Evolutionary conservation across 352 stramenopile species (phyloP), one percentile per base, ranked within the genome.

Genomic region (Thraustochytrium sp.): DNA sequence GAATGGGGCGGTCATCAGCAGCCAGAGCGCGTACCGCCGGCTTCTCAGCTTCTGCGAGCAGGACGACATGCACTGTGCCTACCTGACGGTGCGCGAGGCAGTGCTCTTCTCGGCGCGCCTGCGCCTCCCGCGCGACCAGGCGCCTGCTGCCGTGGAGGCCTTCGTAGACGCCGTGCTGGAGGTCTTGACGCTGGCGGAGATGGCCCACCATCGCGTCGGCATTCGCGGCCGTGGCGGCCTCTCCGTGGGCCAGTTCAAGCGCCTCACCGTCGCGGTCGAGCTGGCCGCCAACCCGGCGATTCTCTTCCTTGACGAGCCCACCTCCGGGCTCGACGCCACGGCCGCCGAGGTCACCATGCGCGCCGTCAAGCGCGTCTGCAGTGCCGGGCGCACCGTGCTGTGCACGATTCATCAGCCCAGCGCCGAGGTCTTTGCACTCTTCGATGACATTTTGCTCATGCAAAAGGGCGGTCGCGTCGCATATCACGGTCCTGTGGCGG

Each of bases 41-140:
- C 92, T 95, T 84, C 91, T 88, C 8, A 93, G 91, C 16, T 98
- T 97, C 86, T 93, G 95, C 31, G 93, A 97, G 87, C 93, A 97
- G 86, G 92, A 94, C 85, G 92, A 96, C 86, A 89, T 93, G 31
- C 91, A 96, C 86, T 89, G 90, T 62, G 89, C 93, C 46, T 86
- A 90, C 38, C 86, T 92, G 29, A 96, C 92, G 34, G 93, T 96
- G 73, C 87, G 89, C 48, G 94, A 98, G 83, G 92, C 92, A 18
- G 86, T 98, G 4, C 87, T 93, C 44, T 98, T 98, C 84, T 96
- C 92, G 21, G 93, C 93, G 0, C 88, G 89, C 42, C 86, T 98
- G 34, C 89, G 95, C 42, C 88, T 98, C 2, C 87, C 89, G 0
- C 86, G 87, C 0, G 87, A 72, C 2, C 88, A 89, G 29, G 87